Percentiles rank a stretch among this genome's conserved stretches.
Evolutionary conservation across 148 eudicot species (phyloP).

Genomic region (Chenopodium berlandieri): DNA sequence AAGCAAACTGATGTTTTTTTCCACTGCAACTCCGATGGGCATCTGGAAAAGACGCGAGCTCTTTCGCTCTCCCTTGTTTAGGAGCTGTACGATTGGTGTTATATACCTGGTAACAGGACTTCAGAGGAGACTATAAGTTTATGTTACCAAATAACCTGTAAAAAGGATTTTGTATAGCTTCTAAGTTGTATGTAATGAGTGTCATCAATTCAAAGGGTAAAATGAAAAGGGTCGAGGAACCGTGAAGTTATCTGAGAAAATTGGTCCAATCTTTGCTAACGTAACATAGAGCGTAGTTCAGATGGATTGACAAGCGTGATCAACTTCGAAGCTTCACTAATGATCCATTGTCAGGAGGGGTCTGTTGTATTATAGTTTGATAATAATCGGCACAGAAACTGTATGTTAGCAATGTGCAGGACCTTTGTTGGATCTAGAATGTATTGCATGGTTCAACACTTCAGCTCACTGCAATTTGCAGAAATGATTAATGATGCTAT

Average conservation of each 20-base stretch:
- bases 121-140: conserved; percentile 14
- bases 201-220: background rate
- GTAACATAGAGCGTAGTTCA: background rate
- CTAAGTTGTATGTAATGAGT: conserved; percentile 2
- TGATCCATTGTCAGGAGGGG: background rate
- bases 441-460: background rate
- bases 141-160: background rate
- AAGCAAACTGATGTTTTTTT: conserved; percentile 19
- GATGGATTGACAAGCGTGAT: background rate
- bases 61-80: background rate
- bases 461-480: background rate
- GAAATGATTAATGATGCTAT: background rate
- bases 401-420: background rate
- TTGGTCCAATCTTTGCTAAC: background rate
- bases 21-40: background rate
- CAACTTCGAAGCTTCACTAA: background rate
- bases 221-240: background rate
- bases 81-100: conserved; percentile 11
- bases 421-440: background rate
- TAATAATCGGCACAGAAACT: background rate
- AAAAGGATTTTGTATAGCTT: background rate
- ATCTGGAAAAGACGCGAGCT: background rate
- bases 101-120: conserved; percentile 1
- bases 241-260: background rate
- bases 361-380: background rate